Evolutionary conservation across 805 yeast genomes (phyloP).

Genomic region (Teunomyces funiuensis): DNA sequence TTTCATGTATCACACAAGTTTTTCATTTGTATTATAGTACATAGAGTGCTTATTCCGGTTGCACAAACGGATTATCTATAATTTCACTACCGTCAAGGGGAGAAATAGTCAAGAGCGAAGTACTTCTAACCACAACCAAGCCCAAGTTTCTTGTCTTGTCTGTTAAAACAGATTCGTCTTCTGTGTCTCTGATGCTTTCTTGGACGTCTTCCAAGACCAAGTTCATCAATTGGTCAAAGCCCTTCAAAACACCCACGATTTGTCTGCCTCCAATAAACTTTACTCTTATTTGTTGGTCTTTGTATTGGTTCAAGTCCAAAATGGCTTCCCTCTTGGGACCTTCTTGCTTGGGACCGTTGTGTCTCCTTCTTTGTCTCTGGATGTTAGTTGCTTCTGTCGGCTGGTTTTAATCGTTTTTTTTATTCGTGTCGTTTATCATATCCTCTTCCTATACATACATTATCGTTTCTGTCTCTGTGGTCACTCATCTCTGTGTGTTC

Average conservation of each 20-base stretch:
- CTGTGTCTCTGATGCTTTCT: conserved; percentile 70
- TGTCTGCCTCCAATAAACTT: conserved; percentile 85
- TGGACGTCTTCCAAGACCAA: conserved; percentile 68
- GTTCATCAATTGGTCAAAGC: conserved; percentile 80
- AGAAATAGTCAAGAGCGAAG: conserved; percentile 68
- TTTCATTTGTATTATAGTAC: conserved; percentile 1
- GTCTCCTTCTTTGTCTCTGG: conserved; percentile 19
- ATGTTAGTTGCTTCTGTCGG: conserved; percentile 3
- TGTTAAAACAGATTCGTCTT: conserved; percentile 54
- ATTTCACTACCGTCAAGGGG: conserved; percentile 71
- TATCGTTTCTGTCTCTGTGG: conserved; percentile 6
- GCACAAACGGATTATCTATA: conserved; percentile 67
- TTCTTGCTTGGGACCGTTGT: conserved; percentile 39
- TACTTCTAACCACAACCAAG: conserved; percentile 82
- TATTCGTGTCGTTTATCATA: conserved; percentile 4
- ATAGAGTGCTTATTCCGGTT: conserved; percentile 7
- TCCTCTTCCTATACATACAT: conserved; percentile 1
- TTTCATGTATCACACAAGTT: neutral
- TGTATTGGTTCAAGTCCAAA: conserved; percentile 72
- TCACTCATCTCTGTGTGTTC: conserved; percentile 8
- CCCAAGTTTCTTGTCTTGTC: conserved; percentile 69
- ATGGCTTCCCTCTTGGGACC: conserved; percentile 92
- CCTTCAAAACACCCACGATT: conserved; percentile 77
- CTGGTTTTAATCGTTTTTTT: conserved; percentile 7
- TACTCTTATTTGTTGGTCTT: conserved; percentile 70